A percentile compares a stretch with the other conserved stretches of the same genome.
These are phyloP conservation scores for Comarum palustre DNA, from an alignment of 306 rosid species.

Conservation along the genomic window DNA sequence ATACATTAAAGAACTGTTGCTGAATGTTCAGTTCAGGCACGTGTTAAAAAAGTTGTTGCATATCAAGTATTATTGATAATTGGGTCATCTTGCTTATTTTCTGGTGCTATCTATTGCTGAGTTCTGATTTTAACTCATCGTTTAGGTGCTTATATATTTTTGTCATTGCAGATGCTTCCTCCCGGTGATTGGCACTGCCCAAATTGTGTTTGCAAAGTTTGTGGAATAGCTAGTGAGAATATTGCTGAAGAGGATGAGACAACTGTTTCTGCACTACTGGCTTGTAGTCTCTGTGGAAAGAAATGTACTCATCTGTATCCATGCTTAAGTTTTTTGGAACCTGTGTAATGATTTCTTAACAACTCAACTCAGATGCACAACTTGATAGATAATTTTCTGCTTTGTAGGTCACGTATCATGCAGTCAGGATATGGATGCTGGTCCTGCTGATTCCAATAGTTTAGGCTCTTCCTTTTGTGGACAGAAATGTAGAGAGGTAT, in stretches of 20 bases:
- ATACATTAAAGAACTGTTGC: neutral
- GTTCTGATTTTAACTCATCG: neutral
- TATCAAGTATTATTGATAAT: neutral
- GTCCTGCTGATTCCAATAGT: slow-evolving; percentile 33
- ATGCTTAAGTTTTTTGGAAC: slow-evolving; percentile 20
- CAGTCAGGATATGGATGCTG: slow-evolving; percentile 43
- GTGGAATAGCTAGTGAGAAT: slow-evolving; percentile 55
- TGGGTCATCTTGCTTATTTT: neutral
- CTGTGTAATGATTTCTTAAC: slow-evolving; percentile 17
- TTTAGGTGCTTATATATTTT: slow-evolving; percentile 20
- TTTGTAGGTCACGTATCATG: slow-evolving; percentile 68
- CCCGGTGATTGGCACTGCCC: slow-evolving; percentile 96
- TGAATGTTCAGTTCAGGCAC: neutral
- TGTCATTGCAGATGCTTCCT: slow-evolving; percentile 72
- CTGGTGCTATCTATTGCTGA: neutral
- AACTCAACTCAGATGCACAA: slow-evolving; percentile 5
- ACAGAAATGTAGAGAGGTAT: slow-evolving; percentile 87
- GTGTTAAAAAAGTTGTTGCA: neutral
- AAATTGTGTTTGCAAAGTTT: slow-evolving; percentile 83
- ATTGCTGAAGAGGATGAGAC: slow-evolving; percentile 37
- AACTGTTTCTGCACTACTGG: slow-evolving; percentile 31
- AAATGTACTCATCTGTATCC: slow-evolving; percentile 58
- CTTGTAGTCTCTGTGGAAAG: slow-evolving; percentile 80
- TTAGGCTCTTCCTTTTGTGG: slow-evolving; percentile 57
- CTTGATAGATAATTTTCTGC: slow-evolving; percentile 27